Evolutionary conservation across 257 asterid species (phyloP), one percentile per base, ranked within the genome.

Genomic region (Fraxinus excelsior): DNA sequence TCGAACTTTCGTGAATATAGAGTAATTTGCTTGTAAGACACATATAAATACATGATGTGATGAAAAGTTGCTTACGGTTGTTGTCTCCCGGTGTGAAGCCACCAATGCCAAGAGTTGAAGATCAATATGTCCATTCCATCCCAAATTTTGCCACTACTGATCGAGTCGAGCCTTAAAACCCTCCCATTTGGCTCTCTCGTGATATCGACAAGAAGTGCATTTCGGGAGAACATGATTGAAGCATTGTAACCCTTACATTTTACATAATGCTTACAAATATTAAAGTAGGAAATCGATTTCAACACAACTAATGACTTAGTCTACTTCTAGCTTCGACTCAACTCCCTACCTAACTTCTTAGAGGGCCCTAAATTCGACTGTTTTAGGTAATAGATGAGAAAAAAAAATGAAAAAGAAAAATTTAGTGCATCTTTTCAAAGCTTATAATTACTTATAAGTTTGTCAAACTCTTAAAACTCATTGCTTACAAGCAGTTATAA

Each of bases 41-140:
- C 14, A 10, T 40, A 9, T 9, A 38, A 38, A 38, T 38, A 38
- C 44, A 9, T 9, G 14, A 40, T 2, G 46, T 10, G 13, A 40
- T 40, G 42, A 37, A 37, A 37, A 7, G 42, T 13, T 18, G 21
- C 75, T 68, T 78, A 84, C 87, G 71, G 19, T 81, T 84, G 87
- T 73, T 84, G 72, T 21, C 80, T 79, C 0, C 87, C 82, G 1
- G 65, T 68, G 28, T 84, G 87, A 79, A 81, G 67, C 84, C 87
- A 84, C 85, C 87, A 84, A 60, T 84, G 87, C 85, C 87, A 84
- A 5, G 87, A 25, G 71, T 84, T 71, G 38, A 84, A 84, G 18
- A 84, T 65, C 40, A 84, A 49, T 40, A 71, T 12, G 21, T 84
- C 85, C 70, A 75, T 74, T 51, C 71, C 81, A 51, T 70, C 53